These are phyloP conservation scores for Luvunga scandens DNA, from an alignment of 345 rosid genomes.

Conservation along the genomic window DNA sequence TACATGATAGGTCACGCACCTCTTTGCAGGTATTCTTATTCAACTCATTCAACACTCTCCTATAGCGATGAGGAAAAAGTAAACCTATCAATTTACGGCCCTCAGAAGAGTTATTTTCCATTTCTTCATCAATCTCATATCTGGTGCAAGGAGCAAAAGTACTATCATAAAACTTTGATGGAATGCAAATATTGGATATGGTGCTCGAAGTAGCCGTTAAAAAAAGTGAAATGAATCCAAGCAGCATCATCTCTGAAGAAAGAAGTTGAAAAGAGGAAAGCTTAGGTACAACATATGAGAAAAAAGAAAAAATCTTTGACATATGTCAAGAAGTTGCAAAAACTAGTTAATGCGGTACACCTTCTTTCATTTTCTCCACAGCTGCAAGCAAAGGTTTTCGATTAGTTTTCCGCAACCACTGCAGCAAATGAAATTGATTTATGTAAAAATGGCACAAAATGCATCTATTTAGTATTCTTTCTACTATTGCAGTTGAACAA, in stretches of 20 bases:
- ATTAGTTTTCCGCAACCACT: slow-evolving; percentile 85
- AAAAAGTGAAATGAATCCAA: slow-evolving; percentile 94
- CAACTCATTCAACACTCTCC: slow-evolving; percentile 55
- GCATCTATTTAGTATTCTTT: background rate
- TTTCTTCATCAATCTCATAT: slow-evolving; percentile 52
- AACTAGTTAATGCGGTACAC: slow-evolving; percentile 31
- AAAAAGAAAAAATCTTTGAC: background rate
- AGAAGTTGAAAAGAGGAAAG: slow-evolving; percentile 12
- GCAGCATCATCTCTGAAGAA: slow-evolving; percentile 89
- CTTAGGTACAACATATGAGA: background rate
- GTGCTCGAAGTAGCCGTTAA: slow-evolving; percentile 77
- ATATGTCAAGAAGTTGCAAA: background rate
- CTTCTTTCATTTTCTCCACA: slow-evolving; percentile 95
- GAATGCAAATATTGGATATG: slow-evolving; percentile 82
- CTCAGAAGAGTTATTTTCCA: slow-evolving; percentile 42
- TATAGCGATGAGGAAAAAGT: slow-evolving; percentile 29
- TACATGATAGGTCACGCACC: slow-evolving; percentile 38
- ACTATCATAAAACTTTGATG: slow-evolving; percentile 73
- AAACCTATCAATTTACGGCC: slow-evolving; percentile 43
- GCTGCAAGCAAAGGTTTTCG: slow-evolving; percentile 82
- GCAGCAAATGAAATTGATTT: slow-evolving; percentile 16
- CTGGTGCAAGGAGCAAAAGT: slow-evolving; percentile 76
- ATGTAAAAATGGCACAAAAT: background rate
- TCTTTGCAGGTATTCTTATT: slow-evolving; percentile 60
- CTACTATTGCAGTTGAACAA: background rate